Evolutionary conservation across 352 stramenopile genomes (phyloP), one percentile per base, ranked within the genome.

Genomic region (Phytophthora kernoviae): DNA sequence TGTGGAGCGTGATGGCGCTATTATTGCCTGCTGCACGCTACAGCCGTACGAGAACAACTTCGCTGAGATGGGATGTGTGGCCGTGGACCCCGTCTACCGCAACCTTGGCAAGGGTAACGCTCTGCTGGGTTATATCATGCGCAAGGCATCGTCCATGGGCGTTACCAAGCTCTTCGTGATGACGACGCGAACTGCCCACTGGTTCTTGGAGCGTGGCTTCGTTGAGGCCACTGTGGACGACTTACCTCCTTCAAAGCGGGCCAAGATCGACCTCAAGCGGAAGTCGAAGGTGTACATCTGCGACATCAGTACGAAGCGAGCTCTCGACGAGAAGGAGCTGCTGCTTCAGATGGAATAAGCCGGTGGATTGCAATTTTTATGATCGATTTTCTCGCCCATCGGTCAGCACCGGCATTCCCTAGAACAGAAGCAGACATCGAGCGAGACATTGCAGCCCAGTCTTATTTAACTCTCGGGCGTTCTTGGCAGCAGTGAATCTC

Each of bases 181-280:
- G 36, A 98, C 93, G 22, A 99, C 97, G 21, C 91, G 96, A 70
- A 99, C 97, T 15, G 98, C 98, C 65, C 94, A 99, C 71, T 99
- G 96, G 96, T 99, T 99, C 72, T 73, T 98, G 51, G 97, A 99
- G 77, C 81, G 96, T 30, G 96, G 96, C 18, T 99, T 99, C 65
- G 79, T 91, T 56, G 83, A 97, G 63, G 92, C 93, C 8, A 68
- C 70, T 6, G 87, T 98, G 21, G 78, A 93, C n/a, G 85, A 93
- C 22, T 73, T 97, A n/a, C 90, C 90, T 12, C 65, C 73, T 27
- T 91, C 81, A 12, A 95, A 95, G 73, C 70, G 75, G 11, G 73
- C 66, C 20, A 92, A 87, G 57, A 84, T 95, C 46, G 82, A 95
- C 51, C 65, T 91, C 10, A 91, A 90, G 62, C 81, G 87, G 54